Evolutionary conservation across 2,329 filamentous ascomycete genomes (phyloP), one percentile per base, ranked within the genome.

Genomic region (Colletotrichum australisinense): DNA sequence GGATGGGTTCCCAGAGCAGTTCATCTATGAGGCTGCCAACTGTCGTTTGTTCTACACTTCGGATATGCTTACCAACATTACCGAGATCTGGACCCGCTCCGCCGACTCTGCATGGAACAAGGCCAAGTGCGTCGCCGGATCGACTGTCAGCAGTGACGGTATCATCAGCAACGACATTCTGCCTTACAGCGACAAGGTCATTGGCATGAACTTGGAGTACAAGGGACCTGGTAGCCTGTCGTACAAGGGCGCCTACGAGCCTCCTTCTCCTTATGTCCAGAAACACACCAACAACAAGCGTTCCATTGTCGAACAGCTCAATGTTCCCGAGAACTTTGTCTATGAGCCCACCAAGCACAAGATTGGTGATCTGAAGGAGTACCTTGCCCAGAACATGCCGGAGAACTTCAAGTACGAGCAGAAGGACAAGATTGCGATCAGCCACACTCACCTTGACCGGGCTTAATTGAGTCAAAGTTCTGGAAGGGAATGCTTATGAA

Each of bases 41-140:
- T 92, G 89, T 74, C 82, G 88, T 19, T 77, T 91, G 2, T 92
- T 87, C 78, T 91, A 87, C 63, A 90, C 89, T 9, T 76, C 81
- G 7, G 80, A 84, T 3, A 89, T 88, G 81, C 80, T 87, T 62
- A 77, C 83, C 4, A 82, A 89, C 69, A 83, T 87, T 0, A 82
- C 81, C 6, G 81, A 81, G 14, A 72, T 88, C 46, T 92, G 90
- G 90, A 81, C 79, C 35, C 82, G 81, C 28, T 85, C 84, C 35
- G 81, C 80, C 1, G 79, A 80, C 6, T 78, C 82, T 1, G 81
- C 82, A 1, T 87, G 84, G 79, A 77, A 78, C 19, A 77, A 78
- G 11, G 79, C 71, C 12, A 65, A 72, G 42, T 85, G 83, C 75
- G 79, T 78, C n/a, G 63, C 46, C 1, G 76, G 77, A 35, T 70